A percentile compares a stretch with the other conserved stretches of the same genome.
Conservation (phyloP, 345 rosid species). For the Brassica incana region DNA sequence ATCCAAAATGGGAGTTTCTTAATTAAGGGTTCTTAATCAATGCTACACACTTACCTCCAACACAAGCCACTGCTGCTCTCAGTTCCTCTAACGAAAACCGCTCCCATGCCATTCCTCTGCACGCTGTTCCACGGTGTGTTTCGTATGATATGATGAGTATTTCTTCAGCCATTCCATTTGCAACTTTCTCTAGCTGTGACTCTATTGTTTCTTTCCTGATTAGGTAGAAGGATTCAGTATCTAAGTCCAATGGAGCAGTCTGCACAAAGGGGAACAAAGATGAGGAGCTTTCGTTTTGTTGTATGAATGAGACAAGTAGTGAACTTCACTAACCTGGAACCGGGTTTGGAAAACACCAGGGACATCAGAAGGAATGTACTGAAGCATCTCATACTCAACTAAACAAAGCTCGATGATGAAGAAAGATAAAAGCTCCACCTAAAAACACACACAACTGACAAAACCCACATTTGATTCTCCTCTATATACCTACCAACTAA, state of each 20-base stretch:
- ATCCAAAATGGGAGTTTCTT: no score
- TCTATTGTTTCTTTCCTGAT: slow-evolving; percentile 59
- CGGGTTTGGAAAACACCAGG: slow-evolving; percentile 75
- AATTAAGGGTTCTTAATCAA: no score
- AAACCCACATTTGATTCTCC: no score
- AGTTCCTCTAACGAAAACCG: slow-evolving; percentile 23
- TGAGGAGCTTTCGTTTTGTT: neutral
- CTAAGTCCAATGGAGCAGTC: slow-evolving; percentile 91
- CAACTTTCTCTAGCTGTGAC: slow-evolving; percentile 55
- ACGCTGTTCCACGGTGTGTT: slow-evolving; percentile 61
- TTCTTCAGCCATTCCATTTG: slow-evolving; percentile 84
- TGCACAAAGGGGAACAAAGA: slow-evolving; percentile 35
- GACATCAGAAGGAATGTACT: slow-evolving; percentile 41
- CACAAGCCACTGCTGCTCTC: no score
- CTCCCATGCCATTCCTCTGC: slow-evolving; percentile 83
- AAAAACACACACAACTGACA: no score
- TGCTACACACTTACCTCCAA: no score
- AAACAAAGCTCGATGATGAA: no score
- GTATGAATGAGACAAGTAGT: neutral
- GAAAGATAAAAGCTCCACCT: no score
- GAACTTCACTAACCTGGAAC: slow-evolving; percentile 62
- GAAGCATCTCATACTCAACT: no score
- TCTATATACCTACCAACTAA: no score
- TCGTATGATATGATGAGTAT: slow-evolving; percentile 78
- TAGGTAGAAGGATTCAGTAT: slow-evolving; percentile 60